A percentile compares a stretch with the other conserved stretches of the same genome.
These are phyloP conservation scores for Margaritispora aquatica DNA, from an alignment of 495 filamentous ascomycete species.

Conservation along the genomic window DNA sequence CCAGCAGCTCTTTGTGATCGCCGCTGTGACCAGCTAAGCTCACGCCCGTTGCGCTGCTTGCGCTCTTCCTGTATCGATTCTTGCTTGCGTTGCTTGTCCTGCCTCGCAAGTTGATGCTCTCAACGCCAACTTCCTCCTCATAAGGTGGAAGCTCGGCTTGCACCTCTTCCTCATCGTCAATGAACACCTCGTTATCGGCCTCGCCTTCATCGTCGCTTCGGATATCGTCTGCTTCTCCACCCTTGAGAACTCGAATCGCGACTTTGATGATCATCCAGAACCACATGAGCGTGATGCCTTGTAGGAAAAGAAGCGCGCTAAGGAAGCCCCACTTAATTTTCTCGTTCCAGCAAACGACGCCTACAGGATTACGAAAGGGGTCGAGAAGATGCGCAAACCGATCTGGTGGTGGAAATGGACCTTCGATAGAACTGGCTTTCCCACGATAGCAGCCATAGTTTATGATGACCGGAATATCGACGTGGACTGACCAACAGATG, in stretches of 20 bases:
- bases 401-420: conserved; percentile 49
- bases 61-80: conserved; percentile 36
- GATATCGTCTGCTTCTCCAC: conserved; percentile 75
- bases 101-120: conserved; percentile 47
- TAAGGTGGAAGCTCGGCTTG: conserved; percentile 34
- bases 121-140: conserved; percentile 63
- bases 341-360: conserved; percentile 69
- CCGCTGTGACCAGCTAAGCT: conserved; percentile 57
- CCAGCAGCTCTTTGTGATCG: conserved; percentile 66
- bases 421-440: conserved; percentile 45
- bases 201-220: conserved; percentile 83
- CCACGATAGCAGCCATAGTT: conserved; percentile 64
- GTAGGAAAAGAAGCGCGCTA: conserved; percentile 66
- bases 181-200: conserved; percentile 30
- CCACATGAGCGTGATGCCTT: conserved; percentile 78
- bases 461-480: conserved; percentile 58
- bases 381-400: conserved; percentile 56
- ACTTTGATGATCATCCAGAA: conserved; percentile 82
- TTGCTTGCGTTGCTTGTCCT: conserved; percentile 36
- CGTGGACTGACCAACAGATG: conserved; percentile 75
- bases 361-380: conserved; percentile 61
- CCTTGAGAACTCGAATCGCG: conserved; percentile 66
- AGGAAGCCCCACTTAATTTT: conserved; percentile 71
- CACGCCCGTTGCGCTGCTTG: conserved; percentile 44
- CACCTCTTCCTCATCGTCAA: conserved; percentile 34